phyloP scores from a whole-genome alignment of 257 asterid species.

The Perilla frutescens region DNA sequence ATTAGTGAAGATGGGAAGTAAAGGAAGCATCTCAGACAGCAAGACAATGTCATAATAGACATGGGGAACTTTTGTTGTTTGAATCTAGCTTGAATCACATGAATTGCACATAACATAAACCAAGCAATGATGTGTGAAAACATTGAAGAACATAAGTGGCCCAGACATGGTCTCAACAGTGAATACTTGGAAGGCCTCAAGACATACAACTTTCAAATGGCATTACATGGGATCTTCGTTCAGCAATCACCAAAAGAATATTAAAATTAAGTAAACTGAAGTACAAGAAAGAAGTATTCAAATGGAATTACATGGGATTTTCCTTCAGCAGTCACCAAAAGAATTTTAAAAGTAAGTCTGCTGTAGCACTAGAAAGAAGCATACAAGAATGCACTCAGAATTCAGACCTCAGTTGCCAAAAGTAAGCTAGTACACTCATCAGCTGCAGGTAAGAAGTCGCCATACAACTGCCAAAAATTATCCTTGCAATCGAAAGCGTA shows the following conservation, averaged over 20 bases:
- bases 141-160: not conserved
- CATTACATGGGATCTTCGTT: not conserved
- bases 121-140: slow-evolving; percentile 12
- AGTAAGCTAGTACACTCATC: slow-evolving; percentile 94
- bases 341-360: slow-evolving; percentile 1
- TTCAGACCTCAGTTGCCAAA: slow-evolving; percentile 92
- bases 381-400: slow-evolving; percentile 20
- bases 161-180: slow-evolving; percentile 23
- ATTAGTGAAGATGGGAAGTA: slow-evolving; percentile 31
- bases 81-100: slow-evolving; percentile 24
- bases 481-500: slow-evolving; percentile 92
- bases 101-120: slow-evolving; percentile 11
- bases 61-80: not conserved
- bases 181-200: slow-evolving; percentile 21
- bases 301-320: slow-evolving; percentile 7
- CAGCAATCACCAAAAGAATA: slow-evolving; percentile 19
- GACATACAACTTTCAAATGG: slow-evolving; percentile 9
- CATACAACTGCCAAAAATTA: slow-evolving; percentile 95
- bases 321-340: slow-evolving; percentile 8
- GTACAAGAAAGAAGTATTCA: not conserved
- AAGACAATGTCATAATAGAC: slow-evolving; percentile 25
- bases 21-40: slow-evolving; percentile 31
- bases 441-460: slow-evolving; percentile 89
- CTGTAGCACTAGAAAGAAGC: slow-evolving; percentile 14
- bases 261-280: too few species aligned